These are phyloP conservation scores for Neurospora africana DNA, from an alignment of 495 filamentous ascomycete species.

Conservation along the genomic window DNA sequence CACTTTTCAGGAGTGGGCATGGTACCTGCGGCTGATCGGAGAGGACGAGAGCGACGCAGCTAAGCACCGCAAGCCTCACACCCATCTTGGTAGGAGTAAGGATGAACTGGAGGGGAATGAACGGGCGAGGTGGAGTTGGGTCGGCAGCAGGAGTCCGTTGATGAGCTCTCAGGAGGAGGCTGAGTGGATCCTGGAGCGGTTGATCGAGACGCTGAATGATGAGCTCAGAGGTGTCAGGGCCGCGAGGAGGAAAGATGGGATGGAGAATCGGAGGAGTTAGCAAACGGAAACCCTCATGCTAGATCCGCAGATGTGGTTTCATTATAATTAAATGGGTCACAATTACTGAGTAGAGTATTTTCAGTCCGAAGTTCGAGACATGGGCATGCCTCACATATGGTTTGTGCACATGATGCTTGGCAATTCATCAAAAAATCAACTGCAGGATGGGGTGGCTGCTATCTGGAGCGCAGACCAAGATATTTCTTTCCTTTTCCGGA, in stretches of 20 bases:
- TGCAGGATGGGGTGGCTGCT: background rate
- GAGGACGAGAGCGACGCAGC: constrained; percentile 48
- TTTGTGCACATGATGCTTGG: background rate
- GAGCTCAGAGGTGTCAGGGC: constrained; percentile 32
- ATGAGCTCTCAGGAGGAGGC: constrained; percentile 64
- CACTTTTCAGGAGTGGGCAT: constrained; percentile 71
- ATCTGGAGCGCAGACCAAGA: background rate
- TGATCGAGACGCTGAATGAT: constrained; percentile 44
- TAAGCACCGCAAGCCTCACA: constrained; percentile 25
- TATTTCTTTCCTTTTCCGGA: background rate
- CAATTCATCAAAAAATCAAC: too few species aligned
- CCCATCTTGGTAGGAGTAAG: background rate
- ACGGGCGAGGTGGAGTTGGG: constrained; percentile 56
- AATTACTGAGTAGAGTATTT: background rate
- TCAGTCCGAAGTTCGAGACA: background rate
- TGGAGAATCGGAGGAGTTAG: background rate
- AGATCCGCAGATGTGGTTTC: background rate
- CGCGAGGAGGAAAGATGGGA: background rate
- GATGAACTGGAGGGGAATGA: background rate
- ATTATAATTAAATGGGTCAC: background rate
- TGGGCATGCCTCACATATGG: background rate
- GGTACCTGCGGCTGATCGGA: constrained; percentile 65
- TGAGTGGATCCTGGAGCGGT: constrained; percentile 67
- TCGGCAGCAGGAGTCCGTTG: constrained; percentile 59
- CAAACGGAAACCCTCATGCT: background rate